These are phyloP conservation scores for Aquilaria yunnanensis DNA, from an alignment of 345 rosid species.

Conservation along the genomic window DNA sequence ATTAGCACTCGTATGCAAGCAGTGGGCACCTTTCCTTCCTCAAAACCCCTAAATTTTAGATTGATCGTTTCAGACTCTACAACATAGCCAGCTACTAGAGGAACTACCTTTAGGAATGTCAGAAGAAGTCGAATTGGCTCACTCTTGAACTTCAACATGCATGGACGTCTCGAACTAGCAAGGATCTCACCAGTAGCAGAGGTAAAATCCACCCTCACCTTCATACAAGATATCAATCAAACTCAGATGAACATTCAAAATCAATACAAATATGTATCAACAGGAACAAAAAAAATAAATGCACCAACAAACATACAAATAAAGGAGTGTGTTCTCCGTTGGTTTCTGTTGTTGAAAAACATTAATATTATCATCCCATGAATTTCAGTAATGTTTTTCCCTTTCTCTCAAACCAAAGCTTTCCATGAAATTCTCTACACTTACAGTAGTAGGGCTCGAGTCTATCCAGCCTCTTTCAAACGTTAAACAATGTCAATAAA, in stretches of 20 bases:
- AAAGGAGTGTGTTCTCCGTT: background rate
- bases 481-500: too few species aligned
- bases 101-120: constrained; percentile 61
- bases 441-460: too few species aligned
- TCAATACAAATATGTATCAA: background rate
- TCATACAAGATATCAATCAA: constrained; percentile 19
- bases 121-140: constrained; percentile 55
- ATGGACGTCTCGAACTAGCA: constrained; percentile 53
- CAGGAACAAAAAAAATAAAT: background rate
- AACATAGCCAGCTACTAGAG: constrained; percentile 62
- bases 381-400: too few species aligned
- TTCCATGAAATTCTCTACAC: too few species aligned
- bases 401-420: too few species aligned
- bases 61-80: constrained; percentile 70
- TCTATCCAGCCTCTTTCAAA: too few species aligned
- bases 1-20: constrained; percentile 48
- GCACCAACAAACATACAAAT: background rate
- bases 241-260: background rate
- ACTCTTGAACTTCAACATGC: constrained; percentile 76
- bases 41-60: constrained; percentile 52
- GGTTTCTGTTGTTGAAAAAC: too few species aligned
- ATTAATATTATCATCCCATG: too few species aligned
- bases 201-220: constrained; percentile 76
- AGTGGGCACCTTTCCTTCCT: constrained; percentile 57
- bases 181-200: constrained; percentile 53